Base-by-base conservation (phyloP, 1,284 basidiomycete genomes). In the Microstroma glucosiphilum region DNA sequence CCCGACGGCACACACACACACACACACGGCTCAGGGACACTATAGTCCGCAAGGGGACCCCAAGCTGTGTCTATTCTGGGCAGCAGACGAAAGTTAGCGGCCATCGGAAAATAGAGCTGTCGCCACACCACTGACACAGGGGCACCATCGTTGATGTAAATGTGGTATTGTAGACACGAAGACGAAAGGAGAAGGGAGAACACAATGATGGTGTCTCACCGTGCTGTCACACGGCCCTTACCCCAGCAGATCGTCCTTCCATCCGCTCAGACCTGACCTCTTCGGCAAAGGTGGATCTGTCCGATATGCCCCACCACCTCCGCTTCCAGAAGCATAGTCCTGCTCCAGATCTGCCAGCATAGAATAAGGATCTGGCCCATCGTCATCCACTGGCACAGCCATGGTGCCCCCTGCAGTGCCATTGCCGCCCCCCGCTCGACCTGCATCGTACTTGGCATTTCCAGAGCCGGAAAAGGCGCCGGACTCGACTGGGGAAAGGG, bases 311-410 rank as follows among this genome's bases (percentile, higher is more conserved):
- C 40, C 40, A 13, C 11, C 23, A 6, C 15, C 59, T 21, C 30
- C 57, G 25, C 40, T 41, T 15, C 19, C 61, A 23, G 41, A 8
- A 40, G 60, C 61, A 46, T 63, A 65, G 25, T 65, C 63, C 21
- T 54, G 21, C 51, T 54, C 51, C 21, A 54, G 19, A 42, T 63
- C 61, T 21, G 53, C 66, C 13, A 68, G 61, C 66, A 68, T 68
- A 1, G 66, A 58, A 48, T 65, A 68, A 0, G 66, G 66, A 57
- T 68, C 66, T 13, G 49, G 49, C 9, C 26, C 57, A 8, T 13
- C 60, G 40, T 43, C 53, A 37, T 37, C 30, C 30, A 37, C 30
- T 3, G 30, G 30, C 30, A 37, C 30, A 6, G 26, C 49, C 11
- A 23, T 59, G n/a, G 19, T 53, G 19, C 17, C 48, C 17, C 48